phyloP scores from a whole-genome alignment of 129 eudicot genomes.

The Arctium minus region DNA sequence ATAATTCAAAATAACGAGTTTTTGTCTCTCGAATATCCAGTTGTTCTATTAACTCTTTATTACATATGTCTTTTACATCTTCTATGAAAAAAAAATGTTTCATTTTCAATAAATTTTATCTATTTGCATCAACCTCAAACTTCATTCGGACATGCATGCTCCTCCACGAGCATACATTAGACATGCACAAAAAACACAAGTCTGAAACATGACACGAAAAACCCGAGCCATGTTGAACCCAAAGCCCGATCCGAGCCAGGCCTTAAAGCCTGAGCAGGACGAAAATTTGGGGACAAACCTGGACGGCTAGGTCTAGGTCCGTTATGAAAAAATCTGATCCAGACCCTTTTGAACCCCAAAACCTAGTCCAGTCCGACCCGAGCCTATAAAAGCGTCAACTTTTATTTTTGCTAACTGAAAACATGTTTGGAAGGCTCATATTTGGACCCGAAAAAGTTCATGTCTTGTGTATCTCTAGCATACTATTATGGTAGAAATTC shows the following conservation, averaged over 20 bases:
- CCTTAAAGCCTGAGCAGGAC: neutral
- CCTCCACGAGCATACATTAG: neutral
- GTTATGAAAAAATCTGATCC: neutral
- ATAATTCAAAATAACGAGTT: neutral
- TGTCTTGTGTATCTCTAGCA: neutral
- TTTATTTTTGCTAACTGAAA: neutral
- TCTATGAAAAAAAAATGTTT: neutral
- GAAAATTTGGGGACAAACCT: neutral
- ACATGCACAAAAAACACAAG: neutral
- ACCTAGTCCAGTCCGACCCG: neutral
- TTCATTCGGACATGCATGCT: neutral
- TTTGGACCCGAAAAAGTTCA: neutral
- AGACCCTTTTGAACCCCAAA: neutral
- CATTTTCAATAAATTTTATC: neutral
- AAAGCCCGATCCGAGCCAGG: neutral
- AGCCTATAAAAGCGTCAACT: no score
- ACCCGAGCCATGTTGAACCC: neutral
- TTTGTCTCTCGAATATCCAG: neutral
- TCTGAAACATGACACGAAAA: no score
- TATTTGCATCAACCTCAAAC: neutral
- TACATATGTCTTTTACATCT: neutral
- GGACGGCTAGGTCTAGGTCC: no score
- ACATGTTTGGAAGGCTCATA: neutral
- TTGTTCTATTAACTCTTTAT: neutral
- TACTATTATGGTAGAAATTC: neutral